Evolutionary conservation across 208 protist species (phyloP).

Genomic region (Tritrichomonas foetus): DNA sequence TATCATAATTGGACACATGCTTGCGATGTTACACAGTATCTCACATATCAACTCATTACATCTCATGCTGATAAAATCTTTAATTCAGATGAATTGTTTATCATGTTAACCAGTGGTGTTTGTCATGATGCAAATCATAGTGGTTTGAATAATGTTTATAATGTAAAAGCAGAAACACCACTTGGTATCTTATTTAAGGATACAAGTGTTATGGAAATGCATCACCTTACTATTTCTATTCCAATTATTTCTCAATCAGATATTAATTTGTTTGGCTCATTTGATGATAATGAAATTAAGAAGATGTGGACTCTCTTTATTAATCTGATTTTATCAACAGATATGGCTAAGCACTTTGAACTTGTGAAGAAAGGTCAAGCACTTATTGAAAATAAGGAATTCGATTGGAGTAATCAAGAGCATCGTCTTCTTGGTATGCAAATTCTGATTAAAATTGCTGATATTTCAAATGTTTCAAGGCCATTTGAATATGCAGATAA

Average conservation of each 20-base stretch:
- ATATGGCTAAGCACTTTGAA: conserved; percentile 59
- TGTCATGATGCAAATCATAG: conserved; percentile 92
- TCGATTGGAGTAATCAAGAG: neutral
- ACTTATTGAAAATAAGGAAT: neutral
- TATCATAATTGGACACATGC: conserved; percentile 69
- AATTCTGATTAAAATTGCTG: neutral
- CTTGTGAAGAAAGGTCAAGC: conserved; percentile 19
- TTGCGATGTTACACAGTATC: conserved; percentile 62
- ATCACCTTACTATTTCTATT: conserved; percentile 56
- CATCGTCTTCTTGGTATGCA: neutral
- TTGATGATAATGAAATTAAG: conserved; percentile 47
- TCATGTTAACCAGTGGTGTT: conserved; percentile 71
- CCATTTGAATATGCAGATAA: conserved; percentile 4
- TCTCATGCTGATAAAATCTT: conserved; percentile 61
- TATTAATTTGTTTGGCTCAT: conserved; percentile 48
- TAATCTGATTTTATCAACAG: conserved; percentile 57
- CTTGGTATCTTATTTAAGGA: conserved; percentile 72
- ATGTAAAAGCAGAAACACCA: conserved; percentile 74
- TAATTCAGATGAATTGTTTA: conserved; percentile 70
- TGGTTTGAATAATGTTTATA: conserved; percentile 87
- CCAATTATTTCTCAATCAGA: conserved; percentile 42
- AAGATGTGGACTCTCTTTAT: conserved; percentile 52
- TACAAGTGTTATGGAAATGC: conserved; percentile 60
- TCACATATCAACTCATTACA: conserved; percentile 51
- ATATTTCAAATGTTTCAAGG: conserved; percentile 4